Evolutionary conservation across 2,329 filamentous ascomycete species (phyloP), one percentile per base, ranked within the genome.

Genomic region (Coniochaeta pulveracea): DNA sequence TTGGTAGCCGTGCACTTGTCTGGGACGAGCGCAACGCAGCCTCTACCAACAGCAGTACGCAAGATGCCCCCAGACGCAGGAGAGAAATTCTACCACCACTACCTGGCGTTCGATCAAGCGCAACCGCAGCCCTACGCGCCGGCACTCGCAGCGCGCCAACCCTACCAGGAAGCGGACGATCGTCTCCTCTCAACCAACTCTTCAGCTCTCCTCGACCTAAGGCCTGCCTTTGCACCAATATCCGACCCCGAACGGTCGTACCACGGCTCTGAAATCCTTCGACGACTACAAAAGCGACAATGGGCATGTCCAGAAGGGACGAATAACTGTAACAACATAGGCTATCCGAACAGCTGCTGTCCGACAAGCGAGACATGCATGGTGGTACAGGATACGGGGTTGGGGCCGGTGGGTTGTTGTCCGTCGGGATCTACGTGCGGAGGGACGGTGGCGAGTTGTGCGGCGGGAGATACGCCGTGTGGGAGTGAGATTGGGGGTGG

Each of bases 361-460:
- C 60, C 66, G 15, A 61, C 62, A n/a, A 68, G 64, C 11, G 75
- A 80, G 43, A 71, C 65, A 6, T 91, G 84, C 50, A 74, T 80
- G 29, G 54, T 58, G 16, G 73, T 85, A 4, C 51, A 64, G 19
- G 72, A 82, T 50, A 69, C 69, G 5, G 69, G 68, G 1, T 60
- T 78, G 18, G 80, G 80, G 6, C 69, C 72, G 27, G 74, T 89
- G 3, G 83, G 82, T 3, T 91, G 84, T 54, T 91, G 84, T 55
- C 79, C 80, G 0, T 48, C 61, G 22, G 81, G 80, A 4, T 58
- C 63, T 26, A 67, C 53, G 5, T 89, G 83, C 51, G 67, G 66
- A 4, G 78, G 79, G 8, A 57, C 58, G 1, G 73, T 88, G 5
- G 69, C 66, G 1, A 49, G 49, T n/a, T 88, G 83, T 42, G 62